Base-by-base conservation (phyloP, 495 filamentous ascomycete genomes). In the Penicillium taxi region DNA sequence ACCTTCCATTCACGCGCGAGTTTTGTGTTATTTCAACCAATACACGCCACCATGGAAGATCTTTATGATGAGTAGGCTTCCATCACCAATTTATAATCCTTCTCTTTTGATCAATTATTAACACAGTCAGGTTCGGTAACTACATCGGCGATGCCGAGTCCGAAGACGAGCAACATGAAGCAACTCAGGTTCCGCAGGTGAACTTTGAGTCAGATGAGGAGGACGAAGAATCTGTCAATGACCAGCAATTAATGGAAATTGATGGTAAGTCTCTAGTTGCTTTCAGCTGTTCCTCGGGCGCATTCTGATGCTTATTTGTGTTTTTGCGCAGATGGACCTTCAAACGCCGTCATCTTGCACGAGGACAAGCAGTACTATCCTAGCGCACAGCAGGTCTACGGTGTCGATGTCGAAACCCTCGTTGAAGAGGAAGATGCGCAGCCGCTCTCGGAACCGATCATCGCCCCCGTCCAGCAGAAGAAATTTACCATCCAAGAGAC, bases 291-390 rank as follows among this genome's bases (percentile, higher is more conserved):
- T 33, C 32, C n/a, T n/a, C 34, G 11, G 20, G 41, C 11, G 18
- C 36, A 28, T 11, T 0, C 26, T 26, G 4, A 28, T 13, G 35
- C 35, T 26, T 12, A 29, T 20, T 9, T n/a, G 14, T 21, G 15
- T 4, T 24, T 35, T 32, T 26, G 34, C 68, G 70, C 80, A 61
- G 86, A 94, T 32, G 89, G 86, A n/a, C 86, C 91, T 13, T 96
- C 89, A 5, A 98, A 96, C 60, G 90, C 90, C 27, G 89, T 98
- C 21, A 72, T 98, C 32, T 74, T 98, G 20, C 93, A 98, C 57
- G 91, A 98, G 68, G 93, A 98, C 66, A 96, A 98, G 61, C 91
- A 96, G 66, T 98, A 98, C 55, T 98, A 98, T 53, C 93, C 91
- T 12, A 94, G 86, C 17, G 93, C 91, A 19, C 80, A 88, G 47